phyloP scores from a whole-genome alignment of 176 grass and related monocot genomes.

The Aegilops speltoides region DNA sequence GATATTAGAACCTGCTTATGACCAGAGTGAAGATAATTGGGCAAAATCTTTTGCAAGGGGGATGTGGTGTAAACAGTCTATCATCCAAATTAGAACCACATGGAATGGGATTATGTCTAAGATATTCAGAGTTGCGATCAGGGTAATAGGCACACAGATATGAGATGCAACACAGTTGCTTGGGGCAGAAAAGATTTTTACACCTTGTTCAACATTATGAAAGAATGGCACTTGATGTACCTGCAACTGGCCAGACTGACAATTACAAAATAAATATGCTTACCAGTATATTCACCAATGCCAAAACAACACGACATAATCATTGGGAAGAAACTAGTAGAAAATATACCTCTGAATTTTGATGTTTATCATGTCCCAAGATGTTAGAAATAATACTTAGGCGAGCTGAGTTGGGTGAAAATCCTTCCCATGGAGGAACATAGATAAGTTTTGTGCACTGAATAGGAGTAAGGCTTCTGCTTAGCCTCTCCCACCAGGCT shows the following conservation, averaged over 20 bases:
- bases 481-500: conserved; percentile 97
- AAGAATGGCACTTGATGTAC: not conserved
- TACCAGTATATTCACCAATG: conserved; percentile 8
- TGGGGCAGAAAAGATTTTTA: not conserved
- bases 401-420: conserved; percentile 89
- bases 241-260: not conserved
- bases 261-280: conserved; percentile 6
- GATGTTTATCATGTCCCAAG: conserved; percentile 56
- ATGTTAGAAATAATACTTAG: conserved; percentile 84
- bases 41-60: not conserved
- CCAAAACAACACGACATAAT: conserved; percentile 1
- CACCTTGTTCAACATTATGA: not conserved
- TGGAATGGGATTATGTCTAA: not conserved
- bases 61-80: not conserved
- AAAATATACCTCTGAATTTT: conserved; percentile 60
- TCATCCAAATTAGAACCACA: not conserved
- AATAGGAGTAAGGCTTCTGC: conserved; percentile 81
- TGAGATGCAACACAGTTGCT: not conserved
- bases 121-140: not conserved
- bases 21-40: not conserved
- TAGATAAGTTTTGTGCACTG: conserved; percentile 98
- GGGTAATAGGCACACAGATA: not conserved
- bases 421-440: conserved; percentile 97
- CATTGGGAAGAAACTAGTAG: not conserved
- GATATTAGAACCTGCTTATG: not conserved